Percentiles rank a stretch among this genome's conserved stretches.
These are phyloP conservation scores for Drosera capensis DNA, from an alignment of 148 eudicot species.

Conservation along the genomic window DNA sequence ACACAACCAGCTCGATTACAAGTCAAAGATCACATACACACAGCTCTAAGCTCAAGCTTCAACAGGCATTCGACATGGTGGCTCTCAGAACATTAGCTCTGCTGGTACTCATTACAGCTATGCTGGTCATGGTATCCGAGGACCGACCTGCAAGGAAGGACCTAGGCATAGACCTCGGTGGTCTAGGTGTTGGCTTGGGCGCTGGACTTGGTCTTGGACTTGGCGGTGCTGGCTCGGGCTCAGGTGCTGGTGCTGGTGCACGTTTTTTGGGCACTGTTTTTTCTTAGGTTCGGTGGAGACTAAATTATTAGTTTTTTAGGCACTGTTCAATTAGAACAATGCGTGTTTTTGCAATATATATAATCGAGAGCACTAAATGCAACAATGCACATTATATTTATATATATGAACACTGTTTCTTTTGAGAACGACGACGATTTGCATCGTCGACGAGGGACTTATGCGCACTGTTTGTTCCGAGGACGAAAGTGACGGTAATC, in stretches of 20 bases:
- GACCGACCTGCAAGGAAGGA: constrained; percentile 25
- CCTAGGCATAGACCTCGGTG: constrained; percentile 28
- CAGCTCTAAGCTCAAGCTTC: too few relatives aligned
- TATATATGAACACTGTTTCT: too few relatives aligned
- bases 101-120: not conserved
- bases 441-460: too few relatives aligned
- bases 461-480: too few relatives aligned
- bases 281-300: constrained; percentile 7
- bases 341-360: too few relatives aligned
- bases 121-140: constrained; percentile 11
- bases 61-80: not conserved
- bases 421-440: too few relatives aligned
- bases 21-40: too few relatives aligned
- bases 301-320: constrained; percentile 11
- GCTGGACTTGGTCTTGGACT: constrained; percentile 3
- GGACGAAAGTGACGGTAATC: too few relatives aligned
- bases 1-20: too few relatives aligned
- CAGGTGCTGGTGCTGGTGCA: constrained; percentile 5
- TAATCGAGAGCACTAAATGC: too few relatives aligned
- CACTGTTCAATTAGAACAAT: constrained; percentile 17
- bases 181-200: constrained; percentile 19
- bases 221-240: constrained; percentile 5
- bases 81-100: not conserved
- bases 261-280: too few relatives aligned
- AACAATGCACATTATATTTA: too few relatives aligned